Conservation (phyloP, 345 rosid species). For the Dovyalis caffra region DNA sequence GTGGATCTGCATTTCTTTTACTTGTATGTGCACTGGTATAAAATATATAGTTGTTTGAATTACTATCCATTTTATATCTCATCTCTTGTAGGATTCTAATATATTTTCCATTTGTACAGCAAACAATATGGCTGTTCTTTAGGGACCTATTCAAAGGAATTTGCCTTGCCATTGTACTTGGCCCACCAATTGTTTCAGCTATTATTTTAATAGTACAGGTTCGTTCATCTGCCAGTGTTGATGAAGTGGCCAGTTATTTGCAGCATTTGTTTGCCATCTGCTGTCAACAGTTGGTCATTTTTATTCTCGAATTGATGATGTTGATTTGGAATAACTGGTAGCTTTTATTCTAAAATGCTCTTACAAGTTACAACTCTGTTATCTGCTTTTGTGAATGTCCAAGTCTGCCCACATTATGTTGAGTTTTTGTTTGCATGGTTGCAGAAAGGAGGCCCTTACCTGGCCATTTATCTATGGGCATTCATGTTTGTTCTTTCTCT, state of each 20-base stretch:
- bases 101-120: slow-evolving; percentile 48
- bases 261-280: background rate
- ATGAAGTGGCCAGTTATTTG: background rate
- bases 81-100: slow-evolving; percentile 10
- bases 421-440: slow-evolving; percentile 22
- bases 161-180: slow-evolving; percentile 65
- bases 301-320: background rate
- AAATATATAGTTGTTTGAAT: background rate
- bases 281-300: background rate
- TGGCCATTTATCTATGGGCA: slow-evolving; percentile 97
- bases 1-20: background rate
- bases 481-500: slow-evolving; percentile 93
- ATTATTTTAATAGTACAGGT: slow-evolving; percentile 89
- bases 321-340: background rate
- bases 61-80: background rate
- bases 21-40: background rate
- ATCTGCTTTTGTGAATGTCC: background rate
- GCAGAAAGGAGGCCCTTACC: slow-evolving; percentile 99
- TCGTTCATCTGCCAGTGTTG: slow-evolving; percentile 16
- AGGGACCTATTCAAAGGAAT: slow-evolving; percentile 87
- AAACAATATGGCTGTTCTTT: slow-evolving; percentile 90
- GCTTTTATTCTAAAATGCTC: slow-evolving; percentile 3
- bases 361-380: background rate
- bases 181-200: slow-evolving; percentile 88
- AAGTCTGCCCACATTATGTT: background rate